These are phyloP conservation scores for Royoungia palumana DNA, from an alignment of 768 basidiomycete genomes.

Conservation along the genomic window DNA sequence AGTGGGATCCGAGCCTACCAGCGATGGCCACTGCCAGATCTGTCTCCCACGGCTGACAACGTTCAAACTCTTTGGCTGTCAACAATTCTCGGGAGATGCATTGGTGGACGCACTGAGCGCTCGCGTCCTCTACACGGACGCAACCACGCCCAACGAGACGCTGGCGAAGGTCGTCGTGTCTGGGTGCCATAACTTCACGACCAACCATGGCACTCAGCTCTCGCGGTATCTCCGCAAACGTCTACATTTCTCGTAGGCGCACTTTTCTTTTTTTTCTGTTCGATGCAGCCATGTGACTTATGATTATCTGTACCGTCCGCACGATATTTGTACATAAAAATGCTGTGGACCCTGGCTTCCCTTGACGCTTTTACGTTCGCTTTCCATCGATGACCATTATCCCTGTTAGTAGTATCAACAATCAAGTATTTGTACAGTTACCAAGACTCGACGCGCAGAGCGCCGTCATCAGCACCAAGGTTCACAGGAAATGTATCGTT, in stretches of 20 bases:
- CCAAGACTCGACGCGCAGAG: background rate
- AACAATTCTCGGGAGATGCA: slow-evolving; percentile 56
- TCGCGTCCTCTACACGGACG: slow-evolving; percentile 43
- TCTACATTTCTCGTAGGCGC: slow-evolving; percentile 23
- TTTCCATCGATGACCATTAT: background rate
- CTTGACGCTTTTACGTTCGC: background rate
- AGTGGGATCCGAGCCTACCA: slow-evolving; percentile 3
- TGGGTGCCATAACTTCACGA: slow-evolving; percentile 21
- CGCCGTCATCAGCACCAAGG: background rate
- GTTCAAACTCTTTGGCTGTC: slow-evolving; percentile 59
- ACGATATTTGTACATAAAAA: background rate
- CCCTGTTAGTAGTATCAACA: background rate
- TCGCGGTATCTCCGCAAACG: slow-evolving; percentile 26
- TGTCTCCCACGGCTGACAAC: slow-evolving; percentile 53
- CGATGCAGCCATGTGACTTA: background rate
- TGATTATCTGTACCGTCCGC: slow-evolving; percentile 8
- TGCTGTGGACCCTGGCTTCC: background rate
- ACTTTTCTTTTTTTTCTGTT: background rate
- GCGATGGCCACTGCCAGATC: slow-evolving; percentile 30
- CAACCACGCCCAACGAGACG: slow-evolving; percentile 26
- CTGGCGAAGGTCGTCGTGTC: slow-evolving; percentile 24
- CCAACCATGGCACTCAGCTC: slow-evolving; percentile 20
- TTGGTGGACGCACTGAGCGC: slow-evolving; percentile 50
- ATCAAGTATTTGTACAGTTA: no score
- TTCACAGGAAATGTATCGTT: slow-evolving; percentile 24